phyloP scores from a whole-genome alignment of 176 grass and related monocot genomes.

The Hsuehochloa calcarea region DNA sequence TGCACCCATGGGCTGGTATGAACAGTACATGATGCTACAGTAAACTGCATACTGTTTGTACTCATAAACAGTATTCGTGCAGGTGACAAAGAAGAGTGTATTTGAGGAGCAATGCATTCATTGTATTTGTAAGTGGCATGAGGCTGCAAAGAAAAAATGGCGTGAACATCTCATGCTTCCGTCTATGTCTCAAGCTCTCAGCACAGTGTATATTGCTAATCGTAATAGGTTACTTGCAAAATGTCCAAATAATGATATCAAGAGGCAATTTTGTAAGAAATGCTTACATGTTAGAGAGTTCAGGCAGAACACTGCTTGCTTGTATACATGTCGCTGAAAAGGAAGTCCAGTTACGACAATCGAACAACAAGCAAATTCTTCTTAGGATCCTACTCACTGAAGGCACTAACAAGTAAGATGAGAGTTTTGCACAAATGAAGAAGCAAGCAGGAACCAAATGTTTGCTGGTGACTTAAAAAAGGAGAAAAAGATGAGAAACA shows the following conservation, averaged over 20 bases:
- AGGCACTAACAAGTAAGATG: not conserved
- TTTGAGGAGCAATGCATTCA: slow-evolving; percentile 12
- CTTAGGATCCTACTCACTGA: not conserved
- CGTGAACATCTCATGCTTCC: not conserved
- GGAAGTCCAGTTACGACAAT: slow-evolving; percentile 27
- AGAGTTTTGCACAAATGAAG: not conserved
- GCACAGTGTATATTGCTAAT: not conserved
- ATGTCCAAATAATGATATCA: not conserved
- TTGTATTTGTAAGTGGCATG: not conserved
- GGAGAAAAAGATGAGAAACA: slow-evolving; percentile 17
- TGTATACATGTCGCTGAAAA: slow-evolving; percentile 74
- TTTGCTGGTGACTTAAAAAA: not conserved
- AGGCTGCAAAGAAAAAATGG: slow-evolving; percentile 1
- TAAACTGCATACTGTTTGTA: too few species aligned
- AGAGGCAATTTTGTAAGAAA: slow-evolving; percentile 13
- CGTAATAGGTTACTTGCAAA: not conserved
- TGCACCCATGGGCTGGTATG: too few species aligned
- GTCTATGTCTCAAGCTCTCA: slow-evolving; percentile 8
- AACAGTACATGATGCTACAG: too few species aligned
- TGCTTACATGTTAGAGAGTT: slow-evolving; percentile 83
- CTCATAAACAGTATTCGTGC: too few species aligned
- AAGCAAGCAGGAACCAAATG: not conserved
- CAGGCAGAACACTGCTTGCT: slow-evolving; percentile 71
- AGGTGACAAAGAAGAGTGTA: too few species aligned
- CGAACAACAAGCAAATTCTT: slow-evolving; percentile 19